Conservation (phyloP, 345 rosid species). For the Salix brachista region DNA sequence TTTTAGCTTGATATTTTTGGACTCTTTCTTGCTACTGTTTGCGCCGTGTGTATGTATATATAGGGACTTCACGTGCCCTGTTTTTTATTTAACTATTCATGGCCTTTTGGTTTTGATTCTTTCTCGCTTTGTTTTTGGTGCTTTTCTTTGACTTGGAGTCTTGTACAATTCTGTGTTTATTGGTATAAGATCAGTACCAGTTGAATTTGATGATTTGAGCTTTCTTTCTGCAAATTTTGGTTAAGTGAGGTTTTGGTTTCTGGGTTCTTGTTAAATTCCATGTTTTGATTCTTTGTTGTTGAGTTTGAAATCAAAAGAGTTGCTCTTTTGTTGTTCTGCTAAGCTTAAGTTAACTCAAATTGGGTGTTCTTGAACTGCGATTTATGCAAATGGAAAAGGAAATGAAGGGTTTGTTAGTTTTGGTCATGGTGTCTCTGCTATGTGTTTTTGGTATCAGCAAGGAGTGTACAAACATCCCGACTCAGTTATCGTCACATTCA, state of each 20-base stretch:
- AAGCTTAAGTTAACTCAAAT: neutral
- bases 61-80: slow-evolving; percentile 22
- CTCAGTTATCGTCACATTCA: slow-evolving; percentile 62
- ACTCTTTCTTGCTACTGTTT: neutral
- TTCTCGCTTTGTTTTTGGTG: neutral
- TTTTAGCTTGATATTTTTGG: neutral
- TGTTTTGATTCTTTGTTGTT: slow-evolving; percentile 5
- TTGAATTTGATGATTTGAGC: neutral
- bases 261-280: slow-evolving; percentile 14
- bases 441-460: slow-evolving; percentile 39
- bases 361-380: neutral
- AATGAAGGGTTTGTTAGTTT: slow-evolving; percentile 28
- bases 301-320: neutral
- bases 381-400: neutral
- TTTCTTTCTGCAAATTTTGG: neutral
- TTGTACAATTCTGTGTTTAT: neutral
- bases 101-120: neutral
- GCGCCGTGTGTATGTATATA: slow-evolving; percentile 5
- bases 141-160: neutral
- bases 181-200: neutral
- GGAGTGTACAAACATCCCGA: slow-evolving; percentile 80
- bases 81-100: neutral
- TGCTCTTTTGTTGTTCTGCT: neutral
- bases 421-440: slow-evolving; percentile 15
- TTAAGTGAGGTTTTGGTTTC: slow-evolving; percentile 7